Evolutionary conservation across 768 basidiomycete species (phyloP), one percentile per base, ranked within the genome.

Genomic region (Lactarius hengduanensis): DNA sequence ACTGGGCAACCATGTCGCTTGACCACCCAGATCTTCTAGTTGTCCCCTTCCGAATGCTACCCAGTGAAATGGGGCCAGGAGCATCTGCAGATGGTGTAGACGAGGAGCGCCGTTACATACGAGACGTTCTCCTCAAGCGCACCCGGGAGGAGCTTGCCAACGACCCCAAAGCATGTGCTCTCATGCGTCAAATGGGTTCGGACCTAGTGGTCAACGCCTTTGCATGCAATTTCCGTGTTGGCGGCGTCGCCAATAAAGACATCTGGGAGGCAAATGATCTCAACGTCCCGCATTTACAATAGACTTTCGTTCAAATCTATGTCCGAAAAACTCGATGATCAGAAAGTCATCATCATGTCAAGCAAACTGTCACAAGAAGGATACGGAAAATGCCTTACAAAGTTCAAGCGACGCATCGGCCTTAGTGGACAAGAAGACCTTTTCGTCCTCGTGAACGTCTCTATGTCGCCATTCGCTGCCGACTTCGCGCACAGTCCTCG

Each of bases 141-240:
- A 41, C 68, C 4, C 68, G 64, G 43, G 50, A 69, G 50, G 61
- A 66, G 40, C 61, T 70, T 30, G 61, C 70, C 9, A 62, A 59
- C 10, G 65, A 71, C 40, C 65, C 65, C 15, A 53, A 30, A 34
- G 70, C 65, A 2, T 43, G 59, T 13, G 56, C 60, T 4, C 57
- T 71, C 5, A 60, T 71, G 62, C 64, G 65, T 34, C 62, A 61
- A 36, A 63, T 71, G 59, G 68, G 69, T 4, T 66, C 70, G 11
- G 82, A 82, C 67, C 76, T 83, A 63, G 75, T 72, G 59, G 80
- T 83, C 73, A 81, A 82, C 63, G 74, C 77, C 2, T 83, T 82
- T 63, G 75, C 77, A 2, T 77, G 76, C 73, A 82, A 83, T 73
- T 81, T 82, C 74, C 73, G 75, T 22, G 64, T 76, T 56, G 71